These are phyloP conservation scores for Emergomyces pasteurianus DNA, from an alignment of 2,329 filamentous ascomycete species.

Conservation along the genomic window DNA sequence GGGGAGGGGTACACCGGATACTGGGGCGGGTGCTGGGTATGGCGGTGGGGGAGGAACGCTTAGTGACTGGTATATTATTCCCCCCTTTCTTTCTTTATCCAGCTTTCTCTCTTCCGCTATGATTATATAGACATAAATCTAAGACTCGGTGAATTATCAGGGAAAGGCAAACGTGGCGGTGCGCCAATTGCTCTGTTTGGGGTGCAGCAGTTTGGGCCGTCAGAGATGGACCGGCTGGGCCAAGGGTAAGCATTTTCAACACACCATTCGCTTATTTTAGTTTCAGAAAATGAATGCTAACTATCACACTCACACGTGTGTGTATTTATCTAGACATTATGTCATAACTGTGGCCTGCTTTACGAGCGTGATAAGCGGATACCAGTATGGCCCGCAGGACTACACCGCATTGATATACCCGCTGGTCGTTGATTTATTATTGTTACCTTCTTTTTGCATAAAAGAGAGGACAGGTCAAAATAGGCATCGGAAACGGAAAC, in stretches of 20 bases:
- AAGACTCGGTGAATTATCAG: constrained; percentile 19
- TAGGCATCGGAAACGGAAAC: not conserved
- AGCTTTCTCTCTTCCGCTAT: not conserved
- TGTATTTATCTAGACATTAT: constrained; percentile 53
- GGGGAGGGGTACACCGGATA: constrained; percentile 61
- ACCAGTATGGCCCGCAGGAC: constrained; percentile 61
- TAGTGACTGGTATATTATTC: constrained; percentile 43
- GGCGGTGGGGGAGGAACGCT: constrained; percentile 50
- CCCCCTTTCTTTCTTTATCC: not conserved
- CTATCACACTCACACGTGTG: not conserved
- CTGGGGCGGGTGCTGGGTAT: constrained; percentile 53
- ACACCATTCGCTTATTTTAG: constrained; percentile 1
- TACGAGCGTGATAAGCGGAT: constrained; percentile 80
- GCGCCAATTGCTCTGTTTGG: constrained; percentile 75
- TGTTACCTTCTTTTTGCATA: not conserved
- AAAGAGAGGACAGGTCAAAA: not conserved
- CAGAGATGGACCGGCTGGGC: constrained; percentile 73
- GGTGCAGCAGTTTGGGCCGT: constrained; percentile 91
- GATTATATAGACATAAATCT: not conserved
- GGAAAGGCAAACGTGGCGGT: constrained; percentile 77
- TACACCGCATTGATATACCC: constrained; percentile 44
- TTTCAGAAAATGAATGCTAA: constrained; percentile 10
- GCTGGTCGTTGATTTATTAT: constrained; percentile 11
- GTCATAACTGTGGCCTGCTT: constrained; percentile 82
- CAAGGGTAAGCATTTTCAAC: constrained; percentile 51